Evolutionary conservation across 2,329 filamentous ascomycete species (phyloP).

Genomic region (Gliomastix tumulicola): DNA sequence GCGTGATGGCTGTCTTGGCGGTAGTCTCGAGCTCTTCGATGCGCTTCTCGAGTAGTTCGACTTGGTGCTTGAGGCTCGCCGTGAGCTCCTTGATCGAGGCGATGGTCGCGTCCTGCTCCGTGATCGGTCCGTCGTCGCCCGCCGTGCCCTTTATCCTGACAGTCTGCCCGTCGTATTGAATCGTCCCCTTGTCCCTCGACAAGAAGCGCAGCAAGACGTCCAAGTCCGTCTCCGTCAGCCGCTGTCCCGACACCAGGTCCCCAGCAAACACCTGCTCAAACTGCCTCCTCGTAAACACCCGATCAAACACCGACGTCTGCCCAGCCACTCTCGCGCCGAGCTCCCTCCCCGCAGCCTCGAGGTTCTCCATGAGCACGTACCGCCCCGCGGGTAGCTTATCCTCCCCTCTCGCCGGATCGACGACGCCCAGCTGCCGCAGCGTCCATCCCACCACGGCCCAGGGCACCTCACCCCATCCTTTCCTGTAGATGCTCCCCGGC

Average conservation of each 20-base stretch:
- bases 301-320: conserved; percentile 49
- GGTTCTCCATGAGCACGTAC: conserved; percentile 59
- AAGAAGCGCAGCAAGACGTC: conserved; percentile 65
- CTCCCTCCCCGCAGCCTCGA: conserved; percentile 51
- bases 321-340: conserved; percentile 37
- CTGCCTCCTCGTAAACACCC: conserved; percentile 59
- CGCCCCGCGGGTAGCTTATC: conserved; percentile 53
- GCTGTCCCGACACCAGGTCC: conserved; percentile 38
- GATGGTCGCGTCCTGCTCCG: conserved; percentile 72
- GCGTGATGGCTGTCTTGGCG: conserved; percentile 63
- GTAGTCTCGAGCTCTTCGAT: conserved; percentile 56
- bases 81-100: conserved; percentile 78
- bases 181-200: conserved; percentile 55
- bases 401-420: conserved; percentile 35
- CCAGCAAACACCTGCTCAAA: conserved; percentile 54
- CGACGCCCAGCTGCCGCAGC: conserved; percentile 60
- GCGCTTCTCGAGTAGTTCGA: conserved; percentile 58
- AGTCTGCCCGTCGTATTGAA: conserved; percentile 57
- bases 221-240: conserved; percentile 57
- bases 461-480: conserved; percentile 61
- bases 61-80: conserved; percentile 65
- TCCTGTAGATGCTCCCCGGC: conserved; percentile 65
- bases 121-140: conserved; percentile 48
- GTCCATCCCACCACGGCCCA: conserved; percentile 72
- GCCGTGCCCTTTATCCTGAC: conserved; percentile 62